Conservation (phyloP, 2,329 filamentous ascomycete genomes). For the Arachnomyces sp. region DNA sequence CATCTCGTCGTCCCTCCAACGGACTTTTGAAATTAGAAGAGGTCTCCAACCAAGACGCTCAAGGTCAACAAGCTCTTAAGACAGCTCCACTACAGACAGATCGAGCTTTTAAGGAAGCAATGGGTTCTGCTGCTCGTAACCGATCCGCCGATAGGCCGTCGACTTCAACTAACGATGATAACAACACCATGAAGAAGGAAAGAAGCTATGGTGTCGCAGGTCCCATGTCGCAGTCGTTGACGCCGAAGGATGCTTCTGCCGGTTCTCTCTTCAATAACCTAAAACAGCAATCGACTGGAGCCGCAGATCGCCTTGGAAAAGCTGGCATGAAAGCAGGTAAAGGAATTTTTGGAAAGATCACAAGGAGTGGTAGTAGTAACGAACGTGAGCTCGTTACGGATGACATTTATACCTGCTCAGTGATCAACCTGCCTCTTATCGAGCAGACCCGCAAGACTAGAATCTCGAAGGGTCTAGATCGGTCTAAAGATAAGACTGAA, state of each 20-base stretch:
- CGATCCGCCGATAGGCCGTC: constrained; percentile 62
- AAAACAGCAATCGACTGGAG: constrained; percentile 63
- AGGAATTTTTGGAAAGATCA: constrained; percentile 71
- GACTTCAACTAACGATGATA: constrained; percentile 21
- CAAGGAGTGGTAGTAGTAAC: constrained; percentile 62
- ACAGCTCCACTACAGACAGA: constrained; percentile 62
- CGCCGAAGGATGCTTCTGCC: constrained; percentile 54
- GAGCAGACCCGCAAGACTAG: constrained; percentile 86
- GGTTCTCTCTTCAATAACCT: constrained; percentile 64
- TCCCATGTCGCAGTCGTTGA: constrained; percentile 30
- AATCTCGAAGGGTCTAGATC: constrained; percentile 81
- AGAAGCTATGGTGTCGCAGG: constrained; percentile 20
- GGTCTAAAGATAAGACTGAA: constrained; percentile 89
- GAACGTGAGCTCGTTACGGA: constrained; percentile 63
- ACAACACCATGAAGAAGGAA: constrained; percentile 21
- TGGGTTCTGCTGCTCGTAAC: constrained; percentile 57
- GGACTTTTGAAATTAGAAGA: constrained; percentile 33
- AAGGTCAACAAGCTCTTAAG: constrained; percentile 44
- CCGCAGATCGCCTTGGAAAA: constrained; percentile 62
- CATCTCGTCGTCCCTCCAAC: constrained; percentile 32
- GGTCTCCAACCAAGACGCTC: constrained; percentile 16
- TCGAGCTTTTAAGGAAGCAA: constrained; percentile 60
- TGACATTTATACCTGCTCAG: constrained; percentile 74
- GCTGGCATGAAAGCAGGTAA: constrained; percentile 78
- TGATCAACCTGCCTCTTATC: constrained; percentile 78